phyloP scores from a whole-genome alignment of 768 basidiomycete species.

The Gloeostereum incarnatum region DNA sequence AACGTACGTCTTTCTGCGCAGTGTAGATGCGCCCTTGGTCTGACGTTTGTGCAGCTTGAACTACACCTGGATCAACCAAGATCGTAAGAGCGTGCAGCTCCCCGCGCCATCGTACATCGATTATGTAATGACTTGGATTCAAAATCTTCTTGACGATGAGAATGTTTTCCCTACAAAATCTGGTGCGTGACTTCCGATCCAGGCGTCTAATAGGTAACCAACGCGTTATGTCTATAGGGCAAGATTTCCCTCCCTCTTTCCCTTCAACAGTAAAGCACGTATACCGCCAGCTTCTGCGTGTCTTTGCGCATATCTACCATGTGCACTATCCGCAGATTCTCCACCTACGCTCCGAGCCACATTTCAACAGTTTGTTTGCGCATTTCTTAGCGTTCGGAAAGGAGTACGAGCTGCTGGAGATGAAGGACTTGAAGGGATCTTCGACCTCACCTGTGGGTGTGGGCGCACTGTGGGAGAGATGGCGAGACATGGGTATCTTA shows the following conservation, averaged over 20 bases:
- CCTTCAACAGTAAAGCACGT: constrained; percentile 90
- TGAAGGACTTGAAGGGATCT: constrained; percentile 80
- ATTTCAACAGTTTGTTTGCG: constrained; percentile 96
- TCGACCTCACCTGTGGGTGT: constrained; percentile 57
- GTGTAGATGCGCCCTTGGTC: constrained; percentile 48
- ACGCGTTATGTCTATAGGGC: constrained; percentile 41
- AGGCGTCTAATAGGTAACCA: neutral
- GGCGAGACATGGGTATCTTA: constrained; percentile 84
- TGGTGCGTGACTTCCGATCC: constrained; percentile 48
- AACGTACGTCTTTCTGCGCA: constrained; percentile 89
- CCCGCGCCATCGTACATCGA: constrained; percentile 97
- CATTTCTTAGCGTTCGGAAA: constrained; percentile 96
- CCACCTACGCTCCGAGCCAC: constrained; percentile 89
- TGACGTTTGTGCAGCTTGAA: constrained; percentile 56
- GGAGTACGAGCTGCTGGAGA: constrained; percentile 87
- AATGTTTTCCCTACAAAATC: constrained; percentile 90
- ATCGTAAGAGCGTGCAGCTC: constrained; percentile 83
- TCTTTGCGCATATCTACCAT: constrained; percentile 98
- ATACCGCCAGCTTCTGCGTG: constrained; percentile 92
- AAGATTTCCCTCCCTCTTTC: constrained; percentile 83
- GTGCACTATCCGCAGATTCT: constrained; percentile 89
- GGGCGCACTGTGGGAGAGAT: constrained; percentile 78
- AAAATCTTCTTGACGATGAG: constrained; percentile 92
- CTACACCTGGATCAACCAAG: constrained; percentile 98
- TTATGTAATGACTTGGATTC: constrained; percentile 98